Evolutionary conservation across 257 asterid genomes (phyloP).

Genomic region (Jacaranda copaia): DNA sequence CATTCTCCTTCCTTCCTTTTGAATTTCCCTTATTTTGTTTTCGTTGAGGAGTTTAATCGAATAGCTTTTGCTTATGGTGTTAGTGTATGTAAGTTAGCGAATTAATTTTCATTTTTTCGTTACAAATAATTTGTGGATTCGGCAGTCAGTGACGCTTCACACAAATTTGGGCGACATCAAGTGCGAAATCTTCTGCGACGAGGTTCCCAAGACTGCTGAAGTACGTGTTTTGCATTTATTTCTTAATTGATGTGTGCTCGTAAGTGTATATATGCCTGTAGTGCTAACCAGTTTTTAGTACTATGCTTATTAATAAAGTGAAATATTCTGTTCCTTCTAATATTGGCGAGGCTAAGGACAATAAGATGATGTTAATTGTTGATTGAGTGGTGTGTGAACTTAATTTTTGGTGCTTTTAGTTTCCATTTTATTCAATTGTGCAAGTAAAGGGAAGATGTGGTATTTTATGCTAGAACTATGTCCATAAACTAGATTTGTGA

Average conservation of each 20-base stretch:
- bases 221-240: constrained; percentile 45
- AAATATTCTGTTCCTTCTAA: not conserved
- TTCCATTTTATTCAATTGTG: constrained; percentile 19
- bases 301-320: not conserved
- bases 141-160: constrained; percentile 92
- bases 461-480: not conserved
- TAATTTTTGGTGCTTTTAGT: constrained; percentile 1
- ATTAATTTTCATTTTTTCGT: not conserved
- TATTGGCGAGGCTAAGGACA: constrained; percentile 9
- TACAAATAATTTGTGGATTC: constrained; percentile 6
- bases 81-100: not conserved
- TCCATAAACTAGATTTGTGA: not conserved
- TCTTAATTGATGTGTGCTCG: constrained; percentile 5
- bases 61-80: constrained; percentile 36
- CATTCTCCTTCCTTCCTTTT: not conserved
- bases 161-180: constrained; percentile 96
- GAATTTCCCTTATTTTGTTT: not conserved
- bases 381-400: constrained; percentile 17
- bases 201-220: constrained; percentile 92
- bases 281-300: not conserved
- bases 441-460: constrained; percentile 2
- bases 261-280: not conserved
- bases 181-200: constrained; percentile 97
- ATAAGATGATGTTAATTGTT: constrained; percentile 9
- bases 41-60: constrained; percentile 52